These are phyloP conservation scores for Psilocybe azurescens DNA, from an alignment of 768 basidiomycete species.

Conservation along the genomic window DNA sequence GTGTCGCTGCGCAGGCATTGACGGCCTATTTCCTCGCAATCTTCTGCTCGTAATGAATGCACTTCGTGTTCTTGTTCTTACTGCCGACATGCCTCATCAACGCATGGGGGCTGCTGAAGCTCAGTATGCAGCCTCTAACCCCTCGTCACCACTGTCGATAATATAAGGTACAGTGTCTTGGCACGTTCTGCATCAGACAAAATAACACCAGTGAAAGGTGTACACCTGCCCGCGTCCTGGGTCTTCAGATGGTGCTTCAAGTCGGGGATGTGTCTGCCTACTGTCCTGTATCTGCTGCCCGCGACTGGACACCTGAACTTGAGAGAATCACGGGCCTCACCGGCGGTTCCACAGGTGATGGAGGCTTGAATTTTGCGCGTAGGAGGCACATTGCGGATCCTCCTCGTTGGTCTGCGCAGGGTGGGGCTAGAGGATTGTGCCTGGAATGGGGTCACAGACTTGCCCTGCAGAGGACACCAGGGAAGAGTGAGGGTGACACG, in stretches of 20 bases:
- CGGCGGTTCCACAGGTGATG: constrained; percentile 10
- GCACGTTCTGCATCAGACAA: constrained; percentile 20
- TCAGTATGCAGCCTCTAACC: constrained; percentile 44
- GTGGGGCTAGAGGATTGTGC: constrained; percentile 4
- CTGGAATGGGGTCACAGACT: constrained; percentile 2
- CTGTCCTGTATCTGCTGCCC: constrained; percentile 49
- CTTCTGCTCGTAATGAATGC: constrained; percentile 18
- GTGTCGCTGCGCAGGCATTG: no score
- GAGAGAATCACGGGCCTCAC: constrained; percentile 18
- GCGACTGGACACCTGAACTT: constrained; percentile 48
- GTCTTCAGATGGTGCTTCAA: constrained; percentile 63
- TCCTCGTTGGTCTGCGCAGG: constrained; percentile 10
- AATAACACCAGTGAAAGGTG: constrained; percentile 46
- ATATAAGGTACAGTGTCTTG: constrained; percentile 28
- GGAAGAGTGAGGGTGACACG: neutral
- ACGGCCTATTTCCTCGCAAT: neutral
- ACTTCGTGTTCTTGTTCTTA: constrained; percentile 25
- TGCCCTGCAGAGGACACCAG: neutral
- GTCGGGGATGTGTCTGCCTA: constrained; percentile 59
- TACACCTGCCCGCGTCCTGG: constrained; percentile 45
- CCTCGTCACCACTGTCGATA: constrained; percentile 33
- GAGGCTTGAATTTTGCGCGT: constrained; percentile 53
- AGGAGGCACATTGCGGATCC: constrained; percentile 32
- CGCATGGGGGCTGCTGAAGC: constrained; percentile 51
- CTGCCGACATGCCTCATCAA: constrained; percentile 50